Evolutionary conservation across 2,329 filamentous ascomycete species (phyloP).

Genomic region (Alternaria sp.): DNA sequence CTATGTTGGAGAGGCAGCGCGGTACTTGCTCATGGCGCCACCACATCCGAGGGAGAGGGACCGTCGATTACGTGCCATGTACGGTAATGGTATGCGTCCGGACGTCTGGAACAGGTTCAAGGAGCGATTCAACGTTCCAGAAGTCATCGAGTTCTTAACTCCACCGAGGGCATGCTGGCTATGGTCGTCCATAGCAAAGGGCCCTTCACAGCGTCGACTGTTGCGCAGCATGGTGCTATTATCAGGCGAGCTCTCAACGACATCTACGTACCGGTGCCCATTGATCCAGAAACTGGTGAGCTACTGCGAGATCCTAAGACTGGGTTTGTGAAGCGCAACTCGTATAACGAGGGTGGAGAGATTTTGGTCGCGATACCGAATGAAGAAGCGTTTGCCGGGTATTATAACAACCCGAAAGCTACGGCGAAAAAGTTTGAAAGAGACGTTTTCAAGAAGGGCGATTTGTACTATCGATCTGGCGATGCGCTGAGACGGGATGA

Average conservation of each 20-base stretch:
- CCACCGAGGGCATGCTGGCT: slow-evolving; percentile 72
- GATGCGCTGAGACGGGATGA: slow-evolving; percentile 55
- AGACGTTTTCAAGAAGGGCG: slow-evolving; percentile 56
- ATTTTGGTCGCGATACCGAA: slow-evolving; percentile 70
- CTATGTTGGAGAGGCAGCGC: slow-evolving; percentile 78
- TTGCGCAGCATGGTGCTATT: slow-evolving; percentile 74
- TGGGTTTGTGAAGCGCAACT: slow-evolving; percentile 68
- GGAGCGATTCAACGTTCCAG: slow-evolving; percentile 67
- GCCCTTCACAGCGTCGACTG: slow-evolving; percentile 65
- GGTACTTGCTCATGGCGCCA: slow-evolving; percentile 74
- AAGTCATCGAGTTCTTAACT: slow-evolving; percentile 79
- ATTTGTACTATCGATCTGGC: slow-evolving; percentile 57
- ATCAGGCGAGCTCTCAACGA: slow-evolving; percentile 62
- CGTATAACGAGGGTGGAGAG: slow-evolving; percentile 74
- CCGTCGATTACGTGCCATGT: slow-evolving; percentile 67
- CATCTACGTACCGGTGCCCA: slow-evolving; percentile 69
- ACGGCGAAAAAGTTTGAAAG: slow-evolving; percentile 64
- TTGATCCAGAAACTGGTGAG: slow-evolving; percentile 73
- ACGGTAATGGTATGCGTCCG: slow-evolving; percentile 71
- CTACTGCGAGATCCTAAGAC: slow-evolving; percentile 70
- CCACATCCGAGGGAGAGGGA: slow-evolving; percentile 65
- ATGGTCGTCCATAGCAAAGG: slow-evolving; percentile 62
- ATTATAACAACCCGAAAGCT: slow-evolving; percentile 70
- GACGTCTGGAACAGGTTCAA: slow-evolving; percentile 72
- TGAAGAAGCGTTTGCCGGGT: slow-evolving; percentile 64